A percentile compares a stretch with the other conserved stretches of the same genome.
Conservation (phyloP, 495 filamentous ascomycete genomes). For the Penicillium lagena region DNA sequence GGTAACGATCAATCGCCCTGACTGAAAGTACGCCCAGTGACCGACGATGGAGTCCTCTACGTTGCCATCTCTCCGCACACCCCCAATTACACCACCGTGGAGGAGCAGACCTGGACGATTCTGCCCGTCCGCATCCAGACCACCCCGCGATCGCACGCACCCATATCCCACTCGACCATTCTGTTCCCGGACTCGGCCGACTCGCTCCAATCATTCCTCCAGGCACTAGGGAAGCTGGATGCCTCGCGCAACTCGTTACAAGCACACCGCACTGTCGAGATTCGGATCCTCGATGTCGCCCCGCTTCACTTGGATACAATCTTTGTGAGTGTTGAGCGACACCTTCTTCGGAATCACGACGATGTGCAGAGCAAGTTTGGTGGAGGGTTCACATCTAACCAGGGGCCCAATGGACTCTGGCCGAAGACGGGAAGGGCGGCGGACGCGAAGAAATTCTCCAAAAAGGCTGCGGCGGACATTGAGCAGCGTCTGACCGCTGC, state of each 20-base stretch:
- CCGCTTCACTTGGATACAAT: slow-evolving; percentile 75
- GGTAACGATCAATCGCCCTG: background rate
- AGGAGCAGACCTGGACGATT: slow-evolving; percentile 72
- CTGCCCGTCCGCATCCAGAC: slow-evolving; percentile 66
- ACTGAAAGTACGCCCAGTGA: slow-evolving; percentile 8
- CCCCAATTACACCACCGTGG: slow-evolving; percentile 51
- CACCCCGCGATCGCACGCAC: slow-evolving; percentile 66
- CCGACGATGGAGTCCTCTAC: slow-evolving; percentile 41
- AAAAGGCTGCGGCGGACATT: slow-evolving; percentile 33
- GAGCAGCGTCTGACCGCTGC: slow-evolving; percentile 68
- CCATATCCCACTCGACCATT: slow-evolving; percentile 70
- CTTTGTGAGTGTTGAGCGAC: slow-evolving; percentile 76
- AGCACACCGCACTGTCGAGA: slow-evolving; percentile 61
- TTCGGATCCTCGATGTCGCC: slow-evolving; percentile 72
- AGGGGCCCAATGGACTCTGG: slow-evolving; percentile 32
- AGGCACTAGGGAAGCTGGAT: slow-evolving; percentile 55
- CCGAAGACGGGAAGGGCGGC: slow-evolving; percentile 28
- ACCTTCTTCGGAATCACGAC: slow-evolving; percentile 58
- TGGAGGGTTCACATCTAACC: slow-evolving; percentile 44
- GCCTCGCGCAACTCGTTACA: slow-evolving; percentile 45
- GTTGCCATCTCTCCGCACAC: slow-evolving; percentile 79
- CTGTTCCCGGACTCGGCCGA: slow-evolving; percentile 76
- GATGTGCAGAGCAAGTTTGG: slow-evolving; percentile 58
- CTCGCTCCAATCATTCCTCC: slow-evolving; percentile 70
- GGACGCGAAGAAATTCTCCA: slow-evolving; percentile 31